Evolutionary conservation across 495 filamentous ascomycete genomes (phyloP), one percentile per base, ranked within the genome.

Genomic region (Penicillium fimorum): DNA sequence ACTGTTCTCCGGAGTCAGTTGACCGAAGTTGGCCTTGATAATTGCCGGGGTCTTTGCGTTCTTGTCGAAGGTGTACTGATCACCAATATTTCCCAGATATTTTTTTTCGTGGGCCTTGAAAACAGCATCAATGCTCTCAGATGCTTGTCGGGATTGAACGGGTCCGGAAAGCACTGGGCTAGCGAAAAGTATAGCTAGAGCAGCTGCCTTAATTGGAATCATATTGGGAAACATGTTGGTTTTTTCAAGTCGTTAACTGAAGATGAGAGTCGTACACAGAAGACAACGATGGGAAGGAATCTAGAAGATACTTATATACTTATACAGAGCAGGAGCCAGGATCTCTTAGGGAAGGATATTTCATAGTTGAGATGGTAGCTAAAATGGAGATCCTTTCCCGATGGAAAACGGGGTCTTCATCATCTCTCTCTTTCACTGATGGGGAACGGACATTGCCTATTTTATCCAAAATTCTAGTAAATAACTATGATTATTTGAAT

Each of bases 1-100:
- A 55, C 76, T 80, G 70, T 83, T 83, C 70, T 82, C 80, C 0
- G 79, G 77, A 10, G 78, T 81, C 53, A 82, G 55, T 47, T 76
- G 71, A 50, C 79, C 77, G 42, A 82, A 83, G 57, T 81, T 66
- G 1, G 73, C 66, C 48, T 70, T 64, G 64, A 80, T 65, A 49
- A 80, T 74, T 7, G 73, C 70, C 38, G 62, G 45, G 35, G 45
- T 57, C 41, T 59, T 56, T n/a, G 48, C 10, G 20, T 60, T 56
- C 22, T 60, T 69, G 59, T 30, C 64, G 55, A 72, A 56, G 32
- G 66, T 65, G 46, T 55, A 49, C 35, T 58, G 65, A n/a, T 72
- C 70, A 38, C 58, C 57, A 50, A 52, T 53, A 18, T 47, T 71
- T 40, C 70, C 70, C 25, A 64, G n/a, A 30, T 67, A 67, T 25